Base-by-base conservation (phyloP, 768 basidiomycete species). In the Pleurotus sapidus region DNA sequence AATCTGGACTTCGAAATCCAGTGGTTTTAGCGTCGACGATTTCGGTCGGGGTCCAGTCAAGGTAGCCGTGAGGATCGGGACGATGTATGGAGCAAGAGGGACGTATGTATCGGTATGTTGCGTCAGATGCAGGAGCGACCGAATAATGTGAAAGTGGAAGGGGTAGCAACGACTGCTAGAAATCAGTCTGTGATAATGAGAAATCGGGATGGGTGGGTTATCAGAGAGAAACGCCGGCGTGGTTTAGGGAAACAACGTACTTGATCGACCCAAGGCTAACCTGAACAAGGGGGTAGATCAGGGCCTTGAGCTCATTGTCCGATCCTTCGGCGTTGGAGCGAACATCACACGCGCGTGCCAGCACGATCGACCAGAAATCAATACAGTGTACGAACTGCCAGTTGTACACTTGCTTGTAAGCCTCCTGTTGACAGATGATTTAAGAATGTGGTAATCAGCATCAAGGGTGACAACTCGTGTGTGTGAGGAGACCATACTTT, bases 381-480 rank as follows among this genome's bases (percentile, higher is more conserved):
- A 99, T 77, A 58, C 87, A 92, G 69, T 99, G 97, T 2, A 88
- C 90, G 63, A 89, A 98, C 74, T 98, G 97, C 97, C 97, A 99
- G 73, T 98, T 99, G 74, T 99, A 97, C 18, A 99, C 96, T 64
- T 90, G 88, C 70, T 88, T 89, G 74, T 90, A 95, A 7, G 93
- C 87, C 63, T 98, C 95, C 88, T 93, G 69, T 18, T 57, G 53
- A 34, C 39, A 59, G 24, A 55, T 46, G 48, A 56, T 57, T 47
- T 23, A 37, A 8, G 20, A 14, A 24, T 18, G 15, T 18, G 38
- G 30, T 20, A 12, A 24, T 53, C 25, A 53, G 46, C 46, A 9
- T 15, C 24, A 25, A 47, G 43, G 55, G 46, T 49, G 34, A 34
- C 30, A 34, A 34, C 30, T 34, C 46, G 54, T 20, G 49, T 34